phyloP scores from a whole-genome alignment of 73 alveolate genomes.

The Paramecium sonneborni region DNA sequence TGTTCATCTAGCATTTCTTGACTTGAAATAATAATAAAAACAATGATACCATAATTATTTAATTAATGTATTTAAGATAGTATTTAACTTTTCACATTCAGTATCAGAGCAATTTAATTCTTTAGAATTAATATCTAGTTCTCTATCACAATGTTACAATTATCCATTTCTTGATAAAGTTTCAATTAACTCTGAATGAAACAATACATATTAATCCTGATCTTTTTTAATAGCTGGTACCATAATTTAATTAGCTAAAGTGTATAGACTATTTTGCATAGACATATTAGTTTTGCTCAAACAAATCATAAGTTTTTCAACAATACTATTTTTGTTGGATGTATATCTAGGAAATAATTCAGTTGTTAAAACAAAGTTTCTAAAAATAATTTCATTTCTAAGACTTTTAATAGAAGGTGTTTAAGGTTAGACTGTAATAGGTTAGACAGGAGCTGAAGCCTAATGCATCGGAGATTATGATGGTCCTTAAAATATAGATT shows the following conservation, averaged over 20 bases:
- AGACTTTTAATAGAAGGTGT: conserved; percentile 3
- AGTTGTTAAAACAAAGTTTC: conserved; percentile 13
- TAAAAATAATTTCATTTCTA: conserved; percentile 35
- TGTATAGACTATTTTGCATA: neutral
- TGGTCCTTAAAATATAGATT: conserved; percentile 14
- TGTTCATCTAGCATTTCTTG: neutral
- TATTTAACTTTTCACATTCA: neutral
- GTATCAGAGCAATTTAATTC: neutral
- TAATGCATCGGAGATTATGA: neutral
- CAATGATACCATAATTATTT: neutral
- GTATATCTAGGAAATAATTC: conserved; percentile 15
- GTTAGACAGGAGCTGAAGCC: neutral
- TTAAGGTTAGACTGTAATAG: neutral
- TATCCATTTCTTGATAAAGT: neutral
- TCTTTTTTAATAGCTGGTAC: conserved; percentile 16
- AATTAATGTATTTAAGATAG: neutral
- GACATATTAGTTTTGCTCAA: conserved; percentile 30
- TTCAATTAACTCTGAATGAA: conserved; percentile 27
- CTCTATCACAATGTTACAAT: conserved; percentile 40
- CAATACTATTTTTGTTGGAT: neutral
- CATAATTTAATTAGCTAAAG: neutral
- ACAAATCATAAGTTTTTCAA: conserved; percentile 26
- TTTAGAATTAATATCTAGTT: neutral
- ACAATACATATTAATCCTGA: neutral
- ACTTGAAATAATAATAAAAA: neutral